These are phyloP conservation scores for Lactarius quietus DNA, from an alignment of 768 basidiomycete genomes.

Conservation along the genomic window DNA sequence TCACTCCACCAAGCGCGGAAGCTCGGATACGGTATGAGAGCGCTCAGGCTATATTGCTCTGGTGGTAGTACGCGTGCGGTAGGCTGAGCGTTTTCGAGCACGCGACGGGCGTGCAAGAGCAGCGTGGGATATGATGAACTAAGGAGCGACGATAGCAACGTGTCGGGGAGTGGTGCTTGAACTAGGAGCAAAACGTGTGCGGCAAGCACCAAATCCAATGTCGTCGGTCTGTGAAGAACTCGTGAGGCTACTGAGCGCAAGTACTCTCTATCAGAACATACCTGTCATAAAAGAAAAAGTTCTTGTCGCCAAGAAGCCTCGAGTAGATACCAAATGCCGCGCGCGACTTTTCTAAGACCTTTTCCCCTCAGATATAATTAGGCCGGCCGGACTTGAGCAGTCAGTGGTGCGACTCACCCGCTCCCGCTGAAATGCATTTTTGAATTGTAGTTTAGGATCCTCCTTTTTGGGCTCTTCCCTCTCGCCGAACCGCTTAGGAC, in stretches of 20 bases:
- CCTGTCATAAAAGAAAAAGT: slow-evolving; percentile 52
- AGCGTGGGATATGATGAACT: slow-evolving; percentile 54
- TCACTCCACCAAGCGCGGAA: slow-evolving; percentile 33
- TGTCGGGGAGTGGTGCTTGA: slow-evolving; percentile 58
- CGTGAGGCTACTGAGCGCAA: slow-evolving; percentile 1
- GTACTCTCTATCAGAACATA: slow-evolving; percentile 26
- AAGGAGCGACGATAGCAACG: slow-evolving; percentile 52
- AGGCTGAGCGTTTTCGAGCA: slow-evolving; percentile 38
- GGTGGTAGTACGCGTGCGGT: slow-evolving; percentile 21
- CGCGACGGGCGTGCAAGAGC: slow-evolving; percentile 52
- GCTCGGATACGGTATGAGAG: slow-evolving; percentile 20
- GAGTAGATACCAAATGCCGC: slow-evolving; percentile 55
- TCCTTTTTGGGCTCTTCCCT: slow-evolving; percentile 32
- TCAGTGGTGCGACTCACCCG: slow-evolving; percentile 42
- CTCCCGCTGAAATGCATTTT: slow-evolving; percentile 59
- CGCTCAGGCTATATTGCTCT: slow-evolving; percentile 40
- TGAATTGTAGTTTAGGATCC: slow-evolving; percentile 38
- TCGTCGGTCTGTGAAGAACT: slow-evolving; percentile 46
- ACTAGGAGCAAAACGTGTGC: slow-evolving; percentile 62
- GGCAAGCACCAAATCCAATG: slow-evolving; percentile 63
- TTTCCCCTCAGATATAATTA: neutral
- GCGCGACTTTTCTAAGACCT: slow-evolving; percentile 61
- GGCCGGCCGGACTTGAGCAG: neutral
- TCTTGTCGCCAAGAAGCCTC: slow-evolving; percentile 47
- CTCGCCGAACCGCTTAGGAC: slow-evolving; percentile 37